Conservation (phyloP, 371 early-diverging fungal species). For the Rhizopus arrhizus region DNA sequence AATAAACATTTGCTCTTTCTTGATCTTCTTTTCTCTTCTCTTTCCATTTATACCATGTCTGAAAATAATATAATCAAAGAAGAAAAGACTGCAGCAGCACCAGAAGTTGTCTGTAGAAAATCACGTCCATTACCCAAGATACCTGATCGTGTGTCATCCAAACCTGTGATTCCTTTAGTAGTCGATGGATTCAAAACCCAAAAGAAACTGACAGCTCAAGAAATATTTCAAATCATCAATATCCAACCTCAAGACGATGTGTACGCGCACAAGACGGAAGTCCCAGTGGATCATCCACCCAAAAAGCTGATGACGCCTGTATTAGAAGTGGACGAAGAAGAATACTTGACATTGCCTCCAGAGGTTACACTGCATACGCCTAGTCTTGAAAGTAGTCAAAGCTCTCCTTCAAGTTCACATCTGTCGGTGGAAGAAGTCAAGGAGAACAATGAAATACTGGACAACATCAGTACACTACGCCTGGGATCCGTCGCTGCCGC, state of each 20-base stretch:
- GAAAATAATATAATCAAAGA: constrained; percentile 38
- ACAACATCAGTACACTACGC: neutral
- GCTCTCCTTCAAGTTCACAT: constrained; percentile 7
- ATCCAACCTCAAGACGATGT: constrained; percentile 16
- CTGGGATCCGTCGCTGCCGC: neutral
- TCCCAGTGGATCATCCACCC: constrained; percentile 1
- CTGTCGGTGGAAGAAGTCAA: neutral
- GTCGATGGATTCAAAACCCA: constrained; percentile 1
- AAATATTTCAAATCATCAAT: constrained; percentile 24
- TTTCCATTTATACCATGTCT: constrained; percentile 67
- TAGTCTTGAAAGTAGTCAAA: constrained; percentile 20
- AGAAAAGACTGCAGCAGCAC: constrained; percentile 42
- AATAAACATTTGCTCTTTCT: neutral
- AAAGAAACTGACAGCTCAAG: constrained; percentile 16
- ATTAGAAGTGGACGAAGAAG: constrained; percentile 22
- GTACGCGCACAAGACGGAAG: constrained; percentile 22
- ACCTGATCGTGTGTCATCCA: constrained; percentile 19
- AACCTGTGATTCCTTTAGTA: constrained; percentile 4
- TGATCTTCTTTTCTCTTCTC: constrained; percentile 5
- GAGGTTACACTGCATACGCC: neutral
- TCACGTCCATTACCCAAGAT: constrained; percentile 24
- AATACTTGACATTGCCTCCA: constrained; percentile 1
- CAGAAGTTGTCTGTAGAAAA: constrained; percentile 20
- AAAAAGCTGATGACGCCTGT: constrained; percentile 26
- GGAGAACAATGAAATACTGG: neutral